A percentile compares a stretch with the other conserved stretches of the same genome.
These are phyloP conservation scores for Athelia psychrophila DNA, from an alignment of 1,284 basidiomycete genomes.

Conservation along the genomic window DNA sequence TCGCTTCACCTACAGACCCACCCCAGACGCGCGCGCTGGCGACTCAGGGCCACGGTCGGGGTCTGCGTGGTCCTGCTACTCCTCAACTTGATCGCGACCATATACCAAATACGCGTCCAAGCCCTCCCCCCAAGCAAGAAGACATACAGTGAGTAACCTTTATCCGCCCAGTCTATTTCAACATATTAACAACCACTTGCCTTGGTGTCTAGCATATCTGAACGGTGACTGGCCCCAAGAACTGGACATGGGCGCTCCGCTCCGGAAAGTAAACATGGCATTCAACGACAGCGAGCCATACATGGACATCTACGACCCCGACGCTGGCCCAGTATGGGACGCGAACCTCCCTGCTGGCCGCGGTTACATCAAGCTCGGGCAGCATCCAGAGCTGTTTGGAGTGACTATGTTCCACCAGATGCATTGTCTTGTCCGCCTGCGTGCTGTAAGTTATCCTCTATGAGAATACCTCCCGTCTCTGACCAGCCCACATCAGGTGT, in stretches of 20 bases:
- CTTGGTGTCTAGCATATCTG: too few species aligned
- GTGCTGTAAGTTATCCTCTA: neutral
- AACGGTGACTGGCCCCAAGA: too few species aligned
- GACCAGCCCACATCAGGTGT: neutral
- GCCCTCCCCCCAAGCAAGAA: too few species aligned
- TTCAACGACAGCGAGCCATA: slow-evolving; percentile 2
- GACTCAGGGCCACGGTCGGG: too few species aligned
- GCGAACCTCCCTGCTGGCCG: neutral
- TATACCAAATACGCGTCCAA: too few species aligned
- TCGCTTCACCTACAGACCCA: too few species aligned
- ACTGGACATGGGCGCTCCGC: neutral
- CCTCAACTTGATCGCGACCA: too few species aligned
- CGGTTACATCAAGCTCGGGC: slow-evolving; percentile 2
- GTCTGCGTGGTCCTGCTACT: too few species aligned
- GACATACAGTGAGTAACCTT: too few species aligned
- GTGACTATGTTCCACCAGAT: slow-evolving; percentile 8
- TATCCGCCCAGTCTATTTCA: too few species aligned
- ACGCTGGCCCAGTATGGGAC: neutral
- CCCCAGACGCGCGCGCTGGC: too few species aligned
- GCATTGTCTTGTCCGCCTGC: slow-evolving; percentile 8
- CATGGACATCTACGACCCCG: neutral
- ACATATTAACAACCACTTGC: too few species aligned
- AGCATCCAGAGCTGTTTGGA: neutral
- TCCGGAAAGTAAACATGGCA: slow-evolving; percentile 2
- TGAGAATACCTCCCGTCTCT: neutral